Conservation (phyloP, 2,329 filamentous ascomycete species). For the Helminthosporium solani region DNA sequence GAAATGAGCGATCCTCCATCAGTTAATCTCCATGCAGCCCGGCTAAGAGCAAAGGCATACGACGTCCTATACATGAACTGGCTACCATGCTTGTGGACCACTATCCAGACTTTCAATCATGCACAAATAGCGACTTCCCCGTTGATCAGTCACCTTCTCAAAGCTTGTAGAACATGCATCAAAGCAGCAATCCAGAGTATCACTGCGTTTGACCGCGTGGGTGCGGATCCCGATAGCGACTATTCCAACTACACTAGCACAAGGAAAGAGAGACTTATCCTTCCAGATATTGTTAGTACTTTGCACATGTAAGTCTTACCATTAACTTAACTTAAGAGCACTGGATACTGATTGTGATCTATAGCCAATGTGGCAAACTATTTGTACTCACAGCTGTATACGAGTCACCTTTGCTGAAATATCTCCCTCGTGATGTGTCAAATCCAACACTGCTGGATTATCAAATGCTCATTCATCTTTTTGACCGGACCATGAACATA, state of each 20-base stretch:
- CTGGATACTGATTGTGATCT: slow-evolving; percentile 20
- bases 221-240: slow-evolving; percentile 20
- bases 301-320: slow-evolving; percentile 79
- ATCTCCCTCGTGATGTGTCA: slow-evolving; percentile 25
- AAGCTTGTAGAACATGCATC: slow-evolving; percentile 33
- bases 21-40: slow-evolving; percentile 73
- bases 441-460: slow-evolving; percentile 29
- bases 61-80: slow-evolving; percentile 88
- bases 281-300: slow-evolving; percentile 96
- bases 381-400: slow-evolving; percentile 84
- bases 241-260: slow-evolving; percentile 54
- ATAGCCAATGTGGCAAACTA: slow-evolving; percentile 93
- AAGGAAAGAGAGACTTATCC: slow-evolving; percentile 66
- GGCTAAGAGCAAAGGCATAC: slow-evolving; percentile 91
- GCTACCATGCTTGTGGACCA: slow-evolving; percentile 69
- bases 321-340: slow-evolving; percentile 5
- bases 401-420: slow-evolving; percentile 54
- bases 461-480: slow-evolving; percentile 24
- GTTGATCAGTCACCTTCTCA: slow-evolving; percentile 48
- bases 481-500: slow-evolving; percentile 67
- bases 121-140: slow-evolving; percentile 22
- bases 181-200: slow-evolving; percentile 79
- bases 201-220: slow-evolving; percentile 71
- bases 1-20: slow-evolving; percentile 70
- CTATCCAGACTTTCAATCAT: slow-evolving; percentile 53